Evolutionary conservation across 2,329 filamentous ascomycete genomes (phyloP), one percentile per base, ranked within the genome.

Genomic region (Alternaria conjuncta): DNA sequence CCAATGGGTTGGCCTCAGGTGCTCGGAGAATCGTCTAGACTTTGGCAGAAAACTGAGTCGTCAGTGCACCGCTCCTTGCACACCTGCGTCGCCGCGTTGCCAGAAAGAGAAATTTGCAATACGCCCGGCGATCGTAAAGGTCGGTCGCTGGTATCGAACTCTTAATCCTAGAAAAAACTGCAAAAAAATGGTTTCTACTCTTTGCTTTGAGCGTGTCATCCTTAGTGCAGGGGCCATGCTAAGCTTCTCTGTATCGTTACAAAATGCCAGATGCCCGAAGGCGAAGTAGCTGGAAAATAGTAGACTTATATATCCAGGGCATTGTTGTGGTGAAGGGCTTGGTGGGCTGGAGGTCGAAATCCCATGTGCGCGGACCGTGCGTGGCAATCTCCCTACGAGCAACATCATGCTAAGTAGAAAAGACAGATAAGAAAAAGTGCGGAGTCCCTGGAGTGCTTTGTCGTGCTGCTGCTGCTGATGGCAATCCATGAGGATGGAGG

Each of bases 221-320:
- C 92, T 95, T 95, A 94, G 92, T 88, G 87, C 86, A 89, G 86
- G 87, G 82, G 82, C 82, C 82, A 85, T 85, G 73, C 73, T 77
- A 75, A 76, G 75, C 72, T 76, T 77, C 74, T 76, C 74, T 23
- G 36, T 41, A 41, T 41, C 36, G 36, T 47, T 47, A 21, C 49
- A 51, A 32, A 32, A 30, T 49, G 45, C 45, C 15, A 49, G 23
- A 49, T 26, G 23, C n/a, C 23, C 45, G 23, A 26, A n/a, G 45
- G 21, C 12, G 15, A 49, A 26, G 45, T 10, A 41, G 3, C 36
- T 41, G 36, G 36, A 18, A 11, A 41, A 41, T 11, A 41, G 9
- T 41, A 11, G 36, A 41, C 36, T 41, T 41, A 41, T 41, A 18
- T 41, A 41, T 41, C 36, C 36, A 41, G 36, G 36, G 36, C 36